phyloP scores from a whole-genome alignment of 352 stramenopile genomes.

The Phytopythium delawarense region DNA sequence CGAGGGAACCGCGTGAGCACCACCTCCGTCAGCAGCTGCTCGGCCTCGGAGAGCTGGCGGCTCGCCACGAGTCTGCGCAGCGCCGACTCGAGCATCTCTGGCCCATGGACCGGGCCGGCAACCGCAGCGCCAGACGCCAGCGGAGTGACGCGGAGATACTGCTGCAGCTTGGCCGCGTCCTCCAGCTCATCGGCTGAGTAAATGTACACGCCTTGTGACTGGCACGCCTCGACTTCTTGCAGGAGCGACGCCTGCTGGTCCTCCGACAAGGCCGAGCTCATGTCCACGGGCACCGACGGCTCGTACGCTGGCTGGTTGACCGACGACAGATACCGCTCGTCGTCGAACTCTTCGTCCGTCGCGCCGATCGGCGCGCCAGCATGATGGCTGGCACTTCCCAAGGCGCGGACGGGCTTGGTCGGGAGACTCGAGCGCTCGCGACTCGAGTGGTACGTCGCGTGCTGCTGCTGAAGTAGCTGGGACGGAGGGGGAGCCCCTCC shows the following conservation, averaged over 20 bases:
- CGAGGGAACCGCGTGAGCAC: constrained; percentile 60
- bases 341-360: constrained; percentile 6
- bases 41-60: constrained; percentile 33
- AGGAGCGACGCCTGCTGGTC: constrained; percentile 56
- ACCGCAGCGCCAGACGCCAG: not conserved
- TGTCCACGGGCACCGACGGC: constrained; percentile 14
- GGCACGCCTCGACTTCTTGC: constrained; percentile 60
- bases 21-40: constrained; percentile 60
- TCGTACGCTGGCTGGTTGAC: constrained; percentile 4
- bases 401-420: constrained; percentile 1
- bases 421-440: constrained; percentile 5
- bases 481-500: not conserved
- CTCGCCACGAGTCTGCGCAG: constrained; percentile 35
- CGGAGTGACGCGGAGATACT: constrained; percentile 36
- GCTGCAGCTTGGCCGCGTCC: constrained; percentile 49
- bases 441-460: not conserved
- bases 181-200: constrained; percentile 76
- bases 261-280: constrained; percentile 42
- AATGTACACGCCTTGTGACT: constrained; percentile 47
- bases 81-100: constrained; percentile 11
- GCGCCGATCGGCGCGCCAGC: not conserved
- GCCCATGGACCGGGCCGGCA: not conserved
- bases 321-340: constrained; percentile 11
- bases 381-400: not conserved
- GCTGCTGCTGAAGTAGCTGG: not conserved